phyloP scores from a whole-genome alignment of 2,329 filamentous ascomycete genomes.

The Pseudogymnoascus sp. region DNA sequence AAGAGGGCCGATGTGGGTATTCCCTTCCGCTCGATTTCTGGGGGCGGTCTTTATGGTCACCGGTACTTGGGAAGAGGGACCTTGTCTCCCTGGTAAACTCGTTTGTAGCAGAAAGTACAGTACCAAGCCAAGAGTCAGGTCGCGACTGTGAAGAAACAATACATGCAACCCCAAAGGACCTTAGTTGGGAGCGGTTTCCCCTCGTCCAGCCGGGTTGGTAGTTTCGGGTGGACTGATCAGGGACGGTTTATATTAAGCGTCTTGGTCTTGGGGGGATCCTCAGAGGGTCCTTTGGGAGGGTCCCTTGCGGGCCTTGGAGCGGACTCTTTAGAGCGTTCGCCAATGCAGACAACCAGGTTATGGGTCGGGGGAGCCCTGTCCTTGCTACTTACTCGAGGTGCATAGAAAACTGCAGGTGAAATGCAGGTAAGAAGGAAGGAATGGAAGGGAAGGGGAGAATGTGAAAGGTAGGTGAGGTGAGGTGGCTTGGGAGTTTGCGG shows the following conservation, averaged over 20 bases:
- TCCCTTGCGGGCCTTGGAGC: not conserved
- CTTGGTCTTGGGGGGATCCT: slow-evolving; percentile 2
- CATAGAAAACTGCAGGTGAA: not conserved
- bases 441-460: not conserved
- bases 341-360: not conserved
- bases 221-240: not conserved
- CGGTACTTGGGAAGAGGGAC: slow-evolving; percentile 7
- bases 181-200: not conserved
- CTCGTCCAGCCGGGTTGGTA: slow-evolving; percentile 4
- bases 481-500: not conserved
- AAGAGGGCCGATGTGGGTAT: slow-evolving; percentile 9
- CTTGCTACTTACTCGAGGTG: not conserved
- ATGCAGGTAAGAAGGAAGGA: not conserved
- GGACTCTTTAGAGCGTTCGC: not conserved
- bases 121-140: not conserved
- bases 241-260: not conserved
- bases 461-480: not conserved
- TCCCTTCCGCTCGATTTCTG: not conserved
- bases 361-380: not conserved
- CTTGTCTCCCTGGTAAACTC: not conserved
- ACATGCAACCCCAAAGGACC: not conserved
- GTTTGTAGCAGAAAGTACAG: slow-evolving; percentile 9
- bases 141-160: slow-evolving; percentile 6
- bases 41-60: slow-evolving; percentile 6
- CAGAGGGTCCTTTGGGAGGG: not conserved